phyloP scores from a whole-genome alignment of 2,329 filamentous ascomycete species.

The Xylaria sp. region DNA sequence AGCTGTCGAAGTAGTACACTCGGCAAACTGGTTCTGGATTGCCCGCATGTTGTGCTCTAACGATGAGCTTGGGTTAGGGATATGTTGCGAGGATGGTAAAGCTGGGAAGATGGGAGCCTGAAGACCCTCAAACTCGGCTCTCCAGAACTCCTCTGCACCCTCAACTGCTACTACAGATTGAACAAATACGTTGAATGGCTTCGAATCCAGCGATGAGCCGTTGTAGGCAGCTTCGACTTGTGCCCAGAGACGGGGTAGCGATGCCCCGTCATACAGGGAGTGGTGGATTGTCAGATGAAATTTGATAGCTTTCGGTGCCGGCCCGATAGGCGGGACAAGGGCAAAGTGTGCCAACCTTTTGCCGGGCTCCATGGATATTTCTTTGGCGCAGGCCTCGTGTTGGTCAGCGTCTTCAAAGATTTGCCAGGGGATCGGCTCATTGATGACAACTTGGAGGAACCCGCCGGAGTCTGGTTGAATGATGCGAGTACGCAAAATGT shows the following conservation, averaged over 20 bases:
- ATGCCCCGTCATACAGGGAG: conserved; percentile 20
- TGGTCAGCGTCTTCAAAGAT: conserved; percentile 6
- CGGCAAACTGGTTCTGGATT: not conserved
- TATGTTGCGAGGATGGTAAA: conserved; percentile 13
- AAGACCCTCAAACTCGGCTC: conserved; percentile 14
- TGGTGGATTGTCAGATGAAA: conserved; percentile 21
- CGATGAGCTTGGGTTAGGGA: conserved; percentile 11
- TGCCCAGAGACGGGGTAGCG: conserved; percentile 10
- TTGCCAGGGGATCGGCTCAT: not conserved
- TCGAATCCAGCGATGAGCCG: not conserved
- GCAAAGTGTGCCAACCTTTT: conserved; percentile 4
- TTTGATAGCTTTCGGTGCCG: not conserved
- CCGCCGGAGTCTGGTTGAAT: conserved; percentile 4
- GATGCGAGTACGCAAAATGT: conserved; percentile 25
- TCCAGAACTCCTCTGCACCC: conserved; percentile 18
- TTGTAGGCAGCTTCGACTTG: conserved; percentile 23
- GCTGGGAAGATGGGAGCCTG: conserved; percentile 22
- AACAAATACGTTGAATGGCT: conserved; percentile 17
- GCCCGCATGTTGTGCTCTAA: not conserved
- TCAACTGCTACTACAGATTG: conserved; percentile 5
- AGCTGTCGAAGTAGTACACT: conserved; percentile 11
- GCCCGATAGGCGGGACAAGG: not conserved
- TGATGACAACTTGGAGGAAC: conserved; percentile 11
- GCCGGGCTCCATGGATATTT: conserved; percentile 5
- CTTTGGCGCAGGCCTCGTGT: not conserved